Percentiles rank a stretch among this genome's conserved stretches.
Evolutionary conservation across 305 asterid genomes (phyloP).

Genomic region (Withania somnifera): DNA sequence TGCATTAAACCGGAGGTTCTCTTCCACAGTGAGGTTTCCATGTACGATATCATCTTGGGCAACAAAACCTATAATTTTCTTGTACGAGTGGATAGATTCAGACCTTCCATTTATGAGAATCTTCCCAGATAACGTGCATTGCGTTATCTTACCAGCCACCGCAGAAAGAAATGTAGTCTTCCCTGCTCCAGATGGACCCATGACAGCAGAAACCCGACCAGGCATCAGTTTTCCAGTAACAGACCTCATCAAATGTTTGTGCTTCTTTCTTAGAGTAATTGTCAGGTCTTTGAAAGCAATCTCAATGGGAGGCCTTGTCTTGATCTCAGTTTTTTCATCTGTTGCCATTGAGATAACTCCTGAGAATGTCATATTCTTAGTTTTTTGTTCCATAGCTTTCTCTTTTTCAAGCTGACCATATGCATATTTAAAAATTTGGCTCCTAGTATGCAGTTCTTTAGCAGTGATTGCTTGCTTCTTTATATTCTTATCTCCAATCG

Average conservation of each 20-base stretch:
- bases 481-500: constrained; percentile 63
- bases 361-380: constrained; percentile 78
- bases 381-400: constrained; percentile 88
- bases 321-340: constrained; percentile 42
- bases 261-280: constrained; percentile 64
- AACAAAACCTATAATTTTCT: constrained; percentile 82
- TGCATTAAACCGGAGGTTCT: constrained; percentile 93
- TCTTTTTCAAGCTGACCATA: constrained; percentile 97
- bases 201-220: constrained; percentile 91
- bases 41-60: constrained; percentile 99
- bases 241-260: constrained; percentile 84
- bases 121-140: constrained; percentile 62
- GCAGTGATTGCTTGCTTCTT: constrained; percentile 56
- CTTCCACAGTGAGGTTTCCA: constrained; percentile 94
- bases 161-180: constrained; percentile 97
- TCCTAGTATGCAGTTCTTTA: constrained; percentile 72
- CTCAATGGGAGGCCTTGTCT: constrained; percentile 78
- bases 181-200: constrained; percentile 99
- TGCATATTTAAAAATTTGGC: constrained; percentile 96
- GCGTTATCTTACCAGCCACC: constrained; percentile 71
- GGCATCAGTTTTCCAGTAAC: constrained; percentile 79
- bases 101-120: constrained; percentile 82
- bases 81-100: constrained; percentile 77
- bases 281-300: constrained; percentile 87
- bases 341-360: constrained; percentile 88